phyloP scores from a whole-genome alignment of 2,329 filamentous ascomycete species.

The Trichoderma polysporum region DNA sequence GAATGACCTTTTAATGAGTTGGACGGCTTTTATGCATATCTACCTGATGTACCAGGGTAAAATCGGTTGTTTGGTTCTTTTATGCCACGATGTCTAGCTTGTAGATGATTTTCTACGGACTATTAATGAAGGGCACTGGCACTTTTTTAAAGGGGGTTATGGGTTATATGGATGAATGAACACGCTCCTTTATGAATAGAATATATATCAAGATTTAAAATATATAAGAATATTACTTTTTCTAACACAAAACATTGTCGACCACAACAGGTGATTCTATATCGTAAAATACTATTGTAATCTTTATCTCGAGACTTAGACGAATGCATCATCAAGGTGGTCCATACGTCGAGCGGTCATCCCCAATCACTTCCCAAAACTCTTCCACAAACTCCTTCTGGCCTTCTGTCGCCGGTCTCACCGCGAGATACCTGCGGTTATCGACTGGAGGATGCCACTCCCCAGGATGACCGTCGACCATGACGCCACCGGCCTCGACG shows the following conservation, averaged over 20 bases:
- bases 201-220: background rate
- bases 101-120: background rate
- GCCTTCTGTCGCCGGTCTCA: background rate
- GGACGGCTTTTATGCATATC: background rate
- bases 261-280: too few species aligned
- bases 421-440: background rate
- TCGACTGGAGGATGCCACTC: background rate
- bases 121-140: background rate
- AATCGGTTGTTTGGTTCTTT: background rate
- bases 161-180: background rate
- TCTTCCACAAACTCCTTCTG: background rate
- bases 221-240: background rate
- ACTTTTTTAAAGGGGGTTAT: background rate
- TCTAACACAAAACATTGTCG: too few species aligned
- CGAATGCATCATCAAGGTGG: background rate
- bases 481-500: background rate
- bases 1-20: background rate
- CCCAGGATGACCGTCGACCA: constrained; percentile 36
- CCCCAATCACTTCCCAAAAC: background rate
- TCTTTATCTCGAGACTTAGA: too few species aligned
- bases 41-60: background rate
- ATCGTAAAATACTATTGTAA: background rate
- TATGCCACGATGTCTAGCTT: background rate
- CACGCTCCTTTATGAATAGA: constrained; percentile 6
- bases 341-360: background rate